Percentiles rank a stretch among this genome's conserved stretches.
Conservation (phyloP, 192 early-diverging fungal species). For the Powellomyces hirtus region DNA sequence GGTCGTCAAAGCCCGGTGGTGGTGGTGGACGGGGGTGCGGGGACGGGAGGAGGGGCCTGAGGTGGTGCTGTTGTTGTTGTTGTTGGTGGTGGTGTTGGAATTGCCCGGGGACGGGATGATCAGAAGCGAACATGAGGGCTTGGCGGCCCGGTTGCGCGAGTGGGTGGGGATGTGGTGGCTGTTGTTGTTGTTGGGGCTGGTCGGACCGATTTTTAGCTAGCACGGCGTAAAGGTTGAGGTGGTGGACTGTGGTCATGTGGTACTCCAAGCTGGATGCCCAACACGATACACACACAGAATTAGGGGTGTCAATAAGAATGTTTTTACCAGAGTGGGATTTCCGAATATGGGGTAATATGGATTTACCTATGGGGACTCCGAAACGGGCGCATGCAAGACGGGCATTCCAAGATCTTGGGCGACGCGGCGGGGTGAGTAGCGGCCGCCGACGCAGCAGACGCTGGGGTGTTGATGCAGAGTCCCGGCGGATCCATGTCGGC, state of each 20-base stretch:
- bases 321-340: too few relatives aligned
- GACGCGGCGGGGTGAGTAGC: too few relatives aligned
- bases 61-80: background rate
- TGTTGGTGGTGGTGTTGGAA: background rate
- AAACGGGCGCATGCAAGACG: conserved; percentile 25
- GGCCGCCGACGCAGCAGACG: background rate
- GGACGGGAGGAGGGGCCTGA: too few relatives aligned
- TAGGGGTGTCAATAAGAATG: too few relatives aligned
- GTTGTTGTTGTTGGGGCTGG: background rate
- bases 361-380: background rate
- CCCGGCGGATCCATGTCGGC: background rate
- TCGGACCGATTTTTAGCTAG: background rate
- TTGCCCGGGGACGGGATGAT: background rate
- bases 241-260: conserved; percentile 22
- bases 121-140: background rate
- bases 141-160: background rate
- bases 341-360: too few relatives aligned
- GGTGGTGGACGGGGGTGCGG: too few relatives aligned
- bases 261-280: too few relatives aligned
- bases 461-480: background rate
- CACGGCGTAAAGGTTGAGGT: background rate
- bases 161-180: background rate
- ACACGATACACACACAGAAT: too few relatives aligned
- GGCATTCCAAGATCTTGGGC: too few relatives aligned
- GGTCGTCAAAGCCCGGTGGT: too few relatives aligned